Base-by-base conservation (phyloP, 1,284 basidiomycete species). In the Moesziomyces parantarcticus region DNA sequence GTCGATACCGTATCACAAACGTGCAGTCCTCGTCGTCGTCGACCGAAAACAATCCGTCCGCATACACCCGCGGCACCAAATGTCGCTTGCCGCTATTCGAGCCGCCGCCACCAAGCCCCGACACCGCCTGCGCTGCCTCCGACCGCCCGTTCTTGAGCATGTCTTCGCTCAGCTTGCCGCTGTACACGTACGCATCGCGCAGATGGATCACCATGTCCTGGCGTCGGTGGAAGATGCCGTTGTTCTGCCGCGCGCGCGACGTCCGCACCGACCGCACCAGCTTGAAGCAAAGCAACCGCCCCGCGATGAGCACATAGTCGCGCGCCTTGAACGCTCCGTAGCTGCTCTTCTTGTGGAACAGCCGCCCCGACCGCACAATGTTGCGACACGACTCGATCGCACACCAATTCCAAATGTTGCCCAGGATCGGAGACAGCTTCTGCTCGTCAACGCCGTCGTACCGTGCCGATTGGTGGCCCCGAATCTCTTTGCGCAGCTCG, bases 351-450 rank as follows among this genome's bases (percentile, higher is more conserved):
- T 90, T 88, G 82, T 88, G 88, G 78, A 89, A 93, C 16, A 92
- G 81, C 51, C 89, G 88, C 0, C 92, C 92, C 7, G 88, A 87
- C 76, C 89, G 89, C 39, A 89, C 82, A 54, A 94, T 89, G 9
- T 91, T 87, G 60, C 89, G 88, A 76, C 93, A 94, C 8, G 88
- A 89, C 42, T 90, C 88, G 65, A 93, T 79, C 5, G 89, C 86
- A 81, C 92, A 94, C 92, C 92, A 92, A 75, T 90, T 90, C 86
- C 91, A 93, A 51, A 92, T 84, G 9, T 87, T 86, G 54, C 87
- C 86, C 50, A 92, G 83, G 25, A 89, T 88, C 3, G 89, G 87
- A 39, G 89, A 84, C 10, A 88, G 85, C 43, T 60, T 58, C 44
- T 79, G 60, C 36, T 70, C 76, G 34, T 68, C 60, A 1, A 60